Conservation (phyloP, 192 early-diverging fungal species). For the Backusella parvicylindrica region DNA sequence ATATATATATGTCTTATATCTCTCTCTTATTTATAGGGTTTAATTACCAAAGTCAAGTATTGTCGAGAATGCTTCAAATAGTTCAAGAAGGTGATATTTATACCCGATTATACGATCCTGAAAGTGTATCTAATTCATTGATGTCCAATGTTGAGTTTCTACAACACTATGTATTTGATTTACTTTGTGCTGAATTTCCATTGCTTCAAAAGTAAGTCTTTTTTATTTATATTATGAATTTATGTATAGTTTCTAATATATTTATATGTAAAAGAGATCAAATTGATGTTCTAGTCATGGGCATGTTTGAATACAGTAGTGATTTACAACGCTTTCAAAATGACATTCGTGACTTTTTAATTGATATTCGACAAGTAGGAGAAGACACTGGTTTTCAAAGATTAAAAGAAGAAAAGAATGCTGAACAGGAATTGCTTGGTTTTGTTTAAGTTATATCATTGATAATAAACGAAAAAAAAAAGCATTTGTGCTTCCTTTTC, state of each 20-base stretch:
- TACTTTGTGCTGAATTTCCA: constrained; percentile 20
- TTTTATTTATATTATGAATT: not conserved
- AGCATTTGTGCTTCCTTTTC: not conserved
- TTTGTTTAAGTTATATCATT: not conserved
- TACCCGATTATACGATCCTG: constrained; percentile 28
- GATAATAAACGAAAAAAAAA: not conserved
- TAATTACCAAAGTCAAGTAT: constrained; percentile 24
- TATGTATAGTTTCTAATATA: not conserved
- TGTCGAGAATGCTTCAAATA: constrained; percentile 25
- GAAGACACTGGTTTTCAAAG: constrained; percentile 4
- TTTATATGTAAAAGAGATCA: constrained; percentile 17
- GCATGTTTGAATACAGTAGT: constrained; percentile 29
- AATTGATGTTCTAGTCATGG: constrained; percentile 23
- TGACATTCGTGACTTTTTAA: constrained; percentile 22
- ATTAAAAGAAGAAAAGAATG: constrained; percentile 16
- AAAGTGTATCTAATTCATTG: constrained; percentile 20
- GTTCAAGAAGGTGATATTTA: constrained; percentile 33
- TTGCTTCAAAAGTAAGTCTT: constrained; percentile 6
- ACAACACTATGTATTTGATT: constrained; percentile 11
- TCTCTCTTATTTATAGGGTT: constrained; percentile 2
- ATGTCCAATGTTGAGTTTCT: constrained; percentile 33
- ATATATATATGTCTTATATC: not conserved
- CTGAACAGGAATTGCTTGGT: constrained; percentile 17
- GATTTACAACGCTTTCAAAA: constrained; percentile 11
- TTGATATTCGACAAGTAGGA: constrained; percentile 22